phyloP scores from a whole-genome alignment of 805 yeast genomes.

The Metschnikowia koreensis region DNA sequence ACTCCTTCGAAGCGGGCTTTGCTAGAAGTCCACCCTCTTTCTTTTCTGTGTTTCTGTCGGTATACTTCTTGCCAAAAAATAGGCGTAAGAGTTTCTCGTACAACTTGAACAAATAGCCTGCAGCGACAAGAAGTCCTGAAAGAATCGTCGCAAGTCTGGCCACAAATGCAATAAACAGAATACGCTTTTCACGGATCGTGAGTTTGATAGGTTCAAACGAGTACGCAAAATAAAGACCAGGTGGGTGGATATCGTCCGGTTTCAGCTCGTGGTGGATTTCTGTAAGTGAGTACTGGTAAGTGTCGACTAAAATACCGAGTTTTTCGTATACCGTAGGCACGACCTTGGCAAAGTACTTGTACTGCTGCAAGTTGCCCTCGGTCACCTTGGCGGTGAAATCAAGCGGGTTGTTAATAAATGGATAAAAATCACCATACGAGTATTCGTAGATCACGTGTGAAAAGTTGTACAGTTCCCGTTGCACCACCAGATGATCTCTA shows the following conservation, averaged over 20 bases:
- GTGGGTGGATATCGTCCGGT: slow-evolving; percentile 31
- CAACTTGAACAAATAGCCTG: slow-evolving; percentile 61
- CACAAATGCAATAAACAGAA: slow-evolving; percentile 75
- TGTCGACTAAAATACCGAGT: slow-evolving; percentile 69
- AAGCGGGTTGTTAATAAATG: slow-evolving; percentile 82
- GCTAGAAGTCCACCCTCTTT: slow-evolving; percentile 34
- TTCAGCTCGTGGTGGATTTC: slow-evolving; percentile 39
- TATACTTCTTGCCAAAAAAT: slow-evolving; percentile 57
- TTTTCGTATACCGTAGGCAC: slow-evolving; percentile 79
- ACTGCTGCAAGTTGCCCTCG: slow-evolving; percentile 47
- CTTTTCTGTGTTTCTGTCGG: slow-evolving; percentile 48
- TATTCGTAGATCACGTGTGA: slow-evolving; percentile 84
- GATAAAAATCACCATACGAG: slow-evolving; percentile 88
- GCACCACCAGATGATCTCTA: slow-evolving; percentile 45
- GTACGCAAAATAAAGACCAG: slow-evolving; percentile 82
- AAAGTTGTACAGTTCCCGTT: slow-evolving; percentile 59
- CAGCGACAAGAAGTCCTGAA: slow-evolving; percentile 76
- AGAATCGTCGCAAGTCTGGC: slow-evolving; percentile 75
- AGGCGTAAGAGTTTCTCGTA: slow-evolving; percentile 53
- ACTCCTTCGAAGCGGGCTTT: slow-evolving; percentile 7
- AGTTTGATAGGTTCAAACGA: slow-evolving; percentile 86
- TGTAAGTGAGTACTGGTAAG: slow-evolving; percentile 81
- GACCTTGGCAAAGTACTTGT: slow-evolving; percentile 68
- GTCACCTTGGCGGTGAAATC: slow-evolving; percentile 69
- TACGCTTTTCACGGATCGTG: slow-evolving; percentile 63